Conservation (phyloP, 78 protist species). For the Pelomyxa schiedti region DNA sequence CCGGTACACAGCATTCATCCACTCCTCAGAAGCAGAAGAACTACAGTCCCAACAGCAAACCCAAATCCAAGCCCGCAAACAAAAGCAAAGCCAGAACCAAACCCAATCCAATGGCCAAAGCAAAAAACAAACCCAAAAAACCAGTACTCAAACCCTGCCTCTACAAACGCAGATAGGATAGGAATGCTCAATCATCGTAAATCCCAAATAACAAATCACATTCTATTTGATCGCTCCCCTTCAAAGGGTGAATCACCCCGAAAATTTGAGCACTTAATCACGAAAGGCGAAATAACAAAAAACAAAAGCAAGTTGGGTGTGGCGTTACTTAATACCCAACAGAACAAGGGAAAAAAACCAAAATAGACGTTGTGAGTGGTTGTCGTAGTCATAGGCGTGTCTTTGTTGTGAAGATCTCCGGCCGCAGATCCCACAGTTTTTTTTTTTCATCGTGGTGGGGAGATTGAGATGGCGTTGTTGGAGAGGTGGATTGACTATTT, state of each 20-base stretch:
- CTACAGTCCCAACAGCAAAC: not conserved
- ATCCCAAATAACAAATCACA: not conserved
- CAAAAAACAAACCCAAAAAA: not conserved
- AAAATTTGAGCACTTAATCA: too few species aligned
- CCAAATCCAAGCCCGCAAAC: too few species aligned
- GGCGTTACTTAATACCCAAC: too few species aligned
- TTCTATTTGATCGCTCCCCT: not conserved
- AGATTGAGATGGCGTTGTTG: not conserved
- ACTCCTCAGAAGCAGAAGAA: not conserved
- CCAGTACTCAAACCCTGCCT: slow-evolving; percentile 17
- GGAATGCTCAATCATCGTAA: not conserved
- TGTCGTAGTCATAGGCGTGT: not conserved
- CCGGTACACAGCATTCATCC: too few species aligned
- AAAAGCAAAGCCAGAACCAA: too few species aligned
- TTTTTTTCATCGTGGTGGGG: too few species aligned
- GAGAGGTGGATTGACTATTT: not conserved
- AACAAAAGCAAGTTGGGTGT: not conserved
- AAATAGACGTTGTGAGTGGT: too few species aligned
- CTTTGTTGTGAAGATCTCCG: not conserved
- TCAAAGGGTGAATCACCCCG: too few species aligned
- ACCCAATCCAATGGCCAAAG: too few species aligned
- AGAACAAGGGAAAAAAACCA: too few species aligned
- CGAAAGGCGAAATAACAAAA: not conserved
- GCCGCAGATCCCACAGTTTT: not conserved
- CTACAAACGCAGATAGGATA: slow-evolving; percentile 8